A percentile compares a stretch with the other conserved stretches of the same genome.
These are phyloP conservation scores for Leccinum subrobustum DNA, from an alignment of 1,284 basidiomycete genomes.

Conservation along the genomic window DNA sequence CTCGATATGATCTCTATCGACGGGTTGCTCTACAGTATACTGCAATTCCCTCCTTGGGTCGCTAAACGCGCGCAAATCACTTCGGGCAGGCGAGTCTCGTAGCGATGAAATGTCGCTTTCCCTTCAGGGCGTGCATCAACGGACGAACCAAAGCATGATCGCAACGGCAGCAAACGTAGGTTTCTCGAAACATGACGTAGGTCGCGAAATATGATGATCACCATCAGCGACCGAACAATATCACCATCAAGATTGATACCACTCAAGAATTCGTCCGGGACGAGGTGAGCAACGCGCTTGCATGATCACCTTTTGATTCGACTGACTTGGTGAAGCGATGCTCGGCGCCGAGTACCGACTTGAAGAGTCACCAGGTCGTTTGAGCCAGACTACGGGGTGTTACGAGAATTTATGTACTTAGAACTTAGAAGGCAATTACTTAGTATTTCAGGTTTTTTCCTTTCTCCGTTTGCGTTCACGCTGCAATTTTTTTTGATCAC, in stretches of 20 bases:
- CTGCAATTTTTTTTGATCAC: conserved; percentile 8
- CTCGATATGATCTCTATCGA: not conserved
- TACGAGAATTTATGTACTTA: not conserved
- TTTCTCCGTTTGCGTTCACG: conserved; percentile 1
- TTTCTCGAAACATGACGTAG: not conserved
- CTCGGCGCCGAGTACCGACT: conserved; percentile 15
- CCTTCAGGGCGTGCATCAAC: conserved; percentile 31
- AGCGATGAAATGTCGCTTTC: conserved; percentile 36
- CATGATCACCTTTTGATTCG: not conserved
- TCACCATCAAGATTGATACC: conserved; percentile 36
- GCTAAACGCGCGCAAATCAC: conserved; percentile 44
- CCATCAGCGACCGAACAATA: conserved; percentile 32
- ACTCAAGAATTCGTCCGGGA: conserved; percentile 33
- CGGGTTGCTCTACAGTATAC: conserved; percentile 37
- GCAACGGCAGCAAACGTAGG: conserved; percentile 21
- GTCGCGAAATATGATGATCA: conserved; percentile 9
- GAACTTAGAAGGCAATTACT: conserved; percentile 1
- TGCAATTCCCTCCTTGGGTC: conserved; percentile 52
- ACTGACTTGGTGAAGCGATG: conserved; percentile 18
- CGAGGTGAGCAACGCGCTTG: conserved; percentile 23
- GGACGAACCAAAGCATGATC: conserved; percentile 21
- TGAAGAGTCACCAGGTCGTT: conserved; percentile 24
- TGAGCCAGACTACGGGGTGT: not conserved
- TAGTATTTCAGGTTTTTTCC: conserved; percentile 2
- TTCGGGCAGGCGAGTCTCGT: conserved; percentile 29